Evolutionary conservation across 345 rosid genomes (phyloP).

Genomic region (Cardamine resedifolia): DNA sequence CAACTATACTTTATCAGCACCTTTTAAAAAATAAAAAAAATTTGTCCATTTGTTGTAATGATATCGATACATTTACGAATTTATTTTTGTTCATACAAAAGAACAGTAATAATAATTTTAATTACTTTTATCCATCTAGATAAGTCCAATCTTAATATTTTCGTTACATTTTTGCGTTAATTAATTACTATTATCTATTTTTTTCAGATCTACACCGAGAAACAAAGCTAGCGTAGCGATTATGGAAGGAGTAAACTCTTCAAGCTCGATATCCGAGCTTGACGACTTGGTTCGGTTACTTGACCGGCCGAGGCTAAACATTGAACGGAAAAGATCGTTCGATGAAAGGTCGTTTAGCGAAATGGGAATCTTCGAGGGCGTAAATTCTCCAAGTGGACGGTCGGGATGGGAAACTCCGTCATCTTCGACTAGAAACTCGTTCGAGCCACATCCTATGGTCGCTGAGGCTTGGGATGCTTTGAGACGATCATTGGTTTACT

Average conservation of each 20-base stretch:
- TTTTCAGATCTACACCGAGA: constrained; percentile 4
- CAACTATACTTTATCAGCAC: too few relatives aligned
- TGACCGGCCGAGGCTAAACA: constrained; percentile 75
- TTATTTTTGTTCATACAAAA: not conserved
- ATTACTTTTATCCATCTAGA: not conserved
- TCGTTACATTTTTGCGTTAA: constrained; percentile 9
- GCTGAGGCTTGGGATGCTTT: constrained; percentile 98
- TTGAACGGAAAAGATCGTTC: constrained; percentile 87
- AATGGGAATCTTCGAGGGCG: constrained; percentile 53
- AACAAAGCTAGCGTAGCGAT: not conserved
- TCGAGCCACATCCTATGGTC: constrained; percentile 94
- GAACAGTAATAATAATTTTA: not conserved
- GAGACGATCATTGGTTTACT: constrained; percentile 72
- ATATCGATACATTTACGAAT: not conserved
- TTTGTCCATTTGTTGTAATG: not conserved
- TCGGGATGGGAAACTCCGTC: constrained; percentile 78
- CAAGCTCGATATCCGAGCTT: constrained; percentile 70
- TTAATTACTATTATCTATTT: not conserved
- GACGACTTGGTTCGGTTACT: constrained; percentile 75
- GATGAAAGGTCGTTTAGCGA: constrained; percentile 93
- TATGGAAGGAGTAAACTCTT: constrained; percentile 60
- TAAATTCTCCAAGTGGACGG: constrained; percentile 63
- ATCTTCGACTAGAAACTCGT: constrained; percentile 79
- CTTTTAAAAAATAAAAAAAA: not conserved
- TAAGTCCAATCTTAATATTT: not conserved